Conservation (phyloP, 306 rosid genomes). For the Cucumis hystrix region DNA sequence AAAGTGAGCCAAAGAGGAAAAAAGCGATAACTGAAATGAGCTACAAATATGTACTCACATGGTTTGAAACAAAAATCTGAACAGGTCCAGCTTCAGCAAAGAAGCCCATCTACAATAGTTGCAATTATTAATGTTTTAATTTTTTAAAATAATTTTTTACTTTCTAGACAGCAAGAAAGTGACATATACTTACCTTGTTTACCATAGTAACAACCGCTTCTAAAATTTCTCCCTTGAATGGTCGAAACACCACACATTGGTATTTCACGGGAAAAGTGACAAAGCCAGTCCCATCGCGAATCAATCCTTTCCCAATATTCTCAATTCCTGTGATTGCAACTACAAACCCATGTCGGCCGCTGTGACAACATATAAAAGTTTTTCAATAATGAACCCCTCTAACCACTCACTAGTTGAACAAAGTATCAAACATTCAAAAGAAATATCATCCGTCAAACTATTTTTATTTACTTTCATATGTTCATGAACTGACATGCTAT, state of each 20-base stretch:
- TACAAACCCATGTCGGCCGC: slow-evolving; percentile 94
- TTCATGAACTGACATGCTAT: background rate
- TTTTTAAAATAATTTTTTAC: background rate
- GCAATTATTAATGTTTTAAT: slow-evolving; percentile 1
- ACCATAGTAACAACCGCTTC: slow-evolving; percentile 97
- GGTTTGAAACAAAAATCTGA: slow-evolving; percentile 93
- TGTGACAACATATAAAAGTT: slow-evolving; percentile 12
- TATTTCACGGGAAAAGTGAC: slow-evolving; percentile 92
- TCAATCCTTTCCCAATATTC: slow-evolving; percentile 71
- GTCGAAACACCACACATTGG: slow-evolving; percentile 93
- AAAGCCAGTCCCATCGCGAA: slow-evolving; percentile 93
- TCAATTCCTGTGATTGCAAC: slow-evolving; percentile 94
- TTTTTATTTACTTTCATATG: background rate
- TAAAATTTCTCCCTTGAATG: slow-evolving; percentile 90
- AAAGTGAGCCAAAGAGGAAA: background rate
- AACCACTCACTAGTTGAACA: background rate
- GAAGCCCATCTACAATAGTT: slow-evolving; percentile 67
- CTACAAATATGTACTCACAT: slow-evolving; percentile 30
- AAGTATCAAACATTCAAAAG: background rate
- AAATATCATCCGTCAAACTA: background rate
- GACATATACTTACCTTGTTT: slow-evolving; percentile 48
- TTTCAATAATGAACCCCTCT: background rate
- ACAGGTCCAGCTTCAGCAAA: slow-evolving; percentile 99
- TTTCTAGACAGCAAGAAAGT: background rate
- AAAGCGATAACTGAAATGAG: background rate